Evolutionary conservation across 2,329 filamentous ascomycete species (phyloP).

Genomic region (Alternaria brassicae): DNA sequence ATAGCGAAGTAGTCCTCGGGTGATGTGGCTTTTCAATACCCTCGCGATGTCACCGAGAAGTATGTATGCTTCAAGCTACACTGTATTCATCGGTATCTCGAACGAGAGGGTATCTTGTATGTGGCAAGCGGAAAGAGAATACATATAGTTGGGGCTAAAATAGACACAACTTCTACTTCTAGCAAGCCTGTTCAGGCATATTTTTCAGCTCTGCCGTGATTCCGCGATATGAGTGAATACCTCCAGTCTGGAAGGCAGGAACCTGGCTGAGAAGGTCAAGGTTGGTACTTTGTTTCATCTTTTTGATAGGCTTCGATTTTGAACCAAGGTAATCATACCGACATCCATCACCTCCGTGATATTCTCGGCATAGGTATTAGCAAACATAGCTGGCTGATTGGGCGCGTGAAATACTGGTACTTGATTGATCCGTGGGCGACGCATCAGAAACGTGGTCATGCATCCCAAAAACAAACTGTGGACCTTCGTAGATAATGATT

Average conservation of each 20-base stretch:
- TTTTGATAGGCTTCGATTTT: too few species aligned
- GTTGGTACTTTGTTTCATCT: too few species aligned
- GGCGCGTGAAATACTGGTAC: not conserved
- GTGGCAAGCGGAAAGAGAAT: too few species aligned
- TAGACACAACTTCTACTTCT: too few species aligned
- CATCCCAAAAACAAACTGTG: not conserved
- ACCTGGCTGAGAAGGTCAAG: too few species aligned
- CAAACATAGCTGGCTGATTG: not conserved
- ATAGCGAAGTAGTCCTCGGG: not conserved
- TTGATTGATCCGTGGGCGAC: not conserved
- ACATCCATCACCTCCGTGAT: too few species aligned
- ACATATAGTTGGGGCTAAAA: too few species aligned
- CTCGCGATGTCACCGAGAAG: not conserved
- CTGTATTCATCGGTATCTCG: not conserved
- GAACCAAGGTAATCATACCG: too few species aligned
- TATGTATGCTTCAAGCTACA: not conserved
- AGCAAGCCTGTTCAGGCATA: too few species aligned
- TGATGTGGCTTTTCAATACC: not conserved
- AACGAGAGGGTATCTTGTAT: not conserved
- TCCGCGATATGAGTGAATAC: too few species aligned
- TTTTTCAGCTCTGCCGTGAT: too few species aligned
- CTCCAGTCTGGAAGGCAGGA: too few species aligned
- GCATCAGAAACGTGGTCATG: not conserved
- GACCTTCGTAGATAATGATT: not conserved
- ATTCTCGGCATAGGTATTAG: not conserved